phyloP scores from a whole-genome alignment of 768 basidiomycete species.

The Guyanaporus albipodus region DNA sequence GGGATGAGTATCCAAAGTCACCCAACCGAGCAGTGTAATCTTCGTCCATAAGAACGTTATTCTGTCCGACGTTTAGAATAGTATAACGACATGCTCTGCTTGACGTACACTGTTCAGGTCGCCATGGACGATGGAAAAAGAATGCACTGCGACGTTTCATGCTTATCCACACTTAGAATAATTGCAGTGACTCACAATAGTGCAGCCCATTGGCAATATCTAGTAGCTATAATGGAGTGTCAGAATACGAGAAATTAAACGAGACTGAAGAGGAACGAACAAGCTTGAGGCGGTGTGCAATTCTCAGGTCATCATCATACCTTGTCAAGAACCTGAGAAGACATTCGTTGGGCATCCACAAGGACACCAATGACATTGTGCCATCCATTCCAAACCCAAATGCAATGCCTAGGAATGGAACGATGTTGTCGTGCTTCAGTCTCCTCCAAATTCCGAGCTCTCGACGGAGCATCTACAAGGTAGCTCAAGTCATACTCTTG shows the following conservation, averaged over 20 bases:
- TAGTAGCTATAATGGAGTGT: slow-evolving; percentile 5
- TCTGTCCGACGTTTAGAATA: neutral
- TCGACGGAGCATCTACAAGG: slow-evolving; percentile 19
- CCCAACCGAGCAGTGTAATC: slow-evolving; percentile 34
- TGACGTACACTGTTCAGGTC: neutral
- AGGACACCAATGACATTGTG: slow-evolving; percentile 18
- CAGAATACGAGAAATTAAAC: too few relatives aligned
- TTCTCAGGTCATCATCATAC: too few relatives aligned
- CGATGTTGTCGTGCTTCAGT: too few relatives aligned
- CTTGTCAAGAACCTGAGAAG: too few relatives aligned
- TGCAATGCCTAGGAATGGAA: slow-evolving; percentile 7
- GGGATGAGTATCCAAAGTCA: slow-evolving; percentile 29
- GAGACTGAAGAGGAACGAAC: neutral
- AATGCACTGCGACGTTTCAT: neutral
- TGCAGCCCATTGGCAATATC: slow-evolving; percentile 14
- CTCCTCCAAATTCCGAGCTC: slow-evolving; percentile 22
- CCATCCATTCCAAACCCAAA: slow-evolving; percentile 21
- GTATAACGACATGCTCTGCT: neutral
- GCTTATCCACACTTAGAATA: neutral
- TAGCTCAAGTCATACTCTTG: too few relatives aligned
- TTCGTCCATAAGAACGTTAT: slow-evolving; percentile 13
- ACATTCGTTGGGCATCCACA: too few relatives aligned
- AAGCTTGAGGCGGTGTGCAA: neutral
- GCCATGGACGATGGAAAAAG: neutral
- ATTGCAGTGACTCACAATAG: slow-evolving; percentile 8